Base-by-base conservation (phyloP, 2,329 filamentous ascomycete genomes). In the Colletotrichum tabaci region DNA sequence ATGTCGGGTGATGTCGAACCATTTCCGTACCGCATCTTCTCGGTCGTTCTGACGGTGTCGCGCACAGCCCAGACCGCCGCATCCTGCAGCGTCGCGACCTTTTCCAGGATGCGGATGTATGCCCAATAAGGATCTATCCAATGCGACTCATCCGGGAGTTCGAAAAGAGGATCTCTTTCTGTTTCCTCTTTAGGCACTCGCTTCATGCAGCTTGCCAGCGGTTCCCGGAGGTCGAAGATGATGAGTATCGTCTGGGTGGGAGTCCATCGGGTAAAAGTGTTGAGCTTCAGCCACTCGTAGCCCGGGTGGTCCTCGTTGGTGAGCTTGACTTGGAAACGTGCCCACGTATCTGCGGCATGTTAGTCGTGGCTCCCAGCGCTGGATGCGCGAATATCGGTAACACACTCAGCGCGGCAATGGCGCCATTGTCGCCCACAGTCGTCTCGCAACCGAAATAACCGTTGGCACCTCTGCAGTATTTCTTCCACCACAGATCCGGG, bases 11-110 rank as follows among this genome's bases (percentile, higher is more conserved):
- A 26, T 13, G 12, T 38, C 8, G 8, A 38, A 38, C 8, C 15
- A 6, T 44, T 40, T 21, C 21, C 15, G 0, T 67, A 18, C 8
- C 75, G 52, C 3, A 61, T 7, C 49, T 75, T 79, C 60, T 86
- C 84, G 2, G 79, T 78, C 0, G 3, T 58, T 3, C 85, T 76
- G 2, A 86, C 79, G 0, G 73, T 74, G 42, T 80, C 67, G 0
- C 84, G 78, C 2, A 84, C 77, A 0, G 71, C 69, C 85, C 85
- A 87, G 10, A 86, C 80, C 0, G 83, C 78, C 0, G 74, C 42
- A 10, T 83, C 80, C 40, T 81, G 80, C 4, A 81, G 67, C 4
- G 61, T 58, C 3, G 79, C 75, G 3, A 85, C 47, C 23, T 82
- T 77, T 13, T 76, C 74, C 1, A 79, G 35, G 4, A 84, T 55